Evolutionary conservation across 306 rosid species (phyloP).

Genomic region (Medicago arabica): DNA sequence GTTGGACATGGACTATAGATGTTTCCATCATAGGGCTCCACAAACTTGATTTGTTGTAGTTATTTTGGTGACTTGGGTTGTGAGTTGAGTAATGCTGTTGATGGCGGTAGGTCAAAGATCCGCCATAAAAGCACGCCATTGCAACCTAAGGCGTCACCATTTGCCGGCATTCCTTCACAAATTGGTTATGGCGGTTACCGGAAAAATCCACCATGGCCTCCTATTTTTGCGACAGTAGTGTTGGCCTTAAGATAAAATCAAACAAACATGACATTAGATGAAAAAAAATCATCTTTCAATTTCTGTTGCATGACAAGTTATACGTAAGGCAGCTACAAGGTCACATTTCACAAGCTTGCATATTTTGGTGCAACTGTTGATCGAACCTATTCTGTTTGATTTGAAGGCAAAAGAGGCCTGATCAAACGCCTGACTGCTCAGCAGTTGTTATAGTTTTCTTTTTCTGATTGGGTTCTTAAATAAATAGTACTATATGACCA

Average conservation of each 20-base stretch:
- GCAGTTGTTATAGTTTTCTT: not conserved
- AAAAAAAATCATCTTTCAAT: constrained; percentile 20
- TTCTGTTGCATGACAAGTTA: constrained; percentile 30
- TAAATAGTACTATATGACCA: not conserved
- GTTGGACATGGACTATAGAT: constrained; percentile 2
- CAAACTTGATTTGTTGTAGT: not conserved
- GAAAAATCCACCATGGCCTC: not conserved
- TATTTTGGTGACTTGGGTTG: not conserved
- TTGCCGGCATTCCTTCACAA: not conserved
- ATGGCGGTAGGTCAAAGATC: not conserved
- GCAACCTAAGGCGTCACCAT: not conserved
- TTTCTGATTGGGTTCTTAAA: constrained; percentile 23
- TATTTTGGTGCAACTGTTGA: constrained; percentile 27
- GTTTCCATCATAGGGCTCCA: constrained; percentile 7
- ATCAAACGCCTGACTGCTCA: constrained; percentile 6
- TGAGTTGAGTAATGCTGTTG: not conserved
- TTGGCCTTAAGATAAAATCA: not conserved
- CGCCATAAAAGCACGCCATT: not conserved
- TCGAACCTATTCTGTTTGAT: constrained; percentile 11
- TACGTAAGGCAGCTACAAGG: constrained; percentile 14
- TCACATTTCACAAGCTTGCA: constrained; percentile 35
- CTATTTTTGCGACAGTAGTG: constrained; percentile 18
- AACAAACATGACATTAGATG: constrained; percentile 12
- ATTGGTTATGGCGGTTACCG: not conserved
- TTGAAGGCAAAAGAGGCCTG: constrained; percentile 15